These are phyloP conservation scores for Diaporthe sp. DNA, from an alignment of 2,329 filamentous ascomycete genomes.

Conservation along the genomic window DNA sequence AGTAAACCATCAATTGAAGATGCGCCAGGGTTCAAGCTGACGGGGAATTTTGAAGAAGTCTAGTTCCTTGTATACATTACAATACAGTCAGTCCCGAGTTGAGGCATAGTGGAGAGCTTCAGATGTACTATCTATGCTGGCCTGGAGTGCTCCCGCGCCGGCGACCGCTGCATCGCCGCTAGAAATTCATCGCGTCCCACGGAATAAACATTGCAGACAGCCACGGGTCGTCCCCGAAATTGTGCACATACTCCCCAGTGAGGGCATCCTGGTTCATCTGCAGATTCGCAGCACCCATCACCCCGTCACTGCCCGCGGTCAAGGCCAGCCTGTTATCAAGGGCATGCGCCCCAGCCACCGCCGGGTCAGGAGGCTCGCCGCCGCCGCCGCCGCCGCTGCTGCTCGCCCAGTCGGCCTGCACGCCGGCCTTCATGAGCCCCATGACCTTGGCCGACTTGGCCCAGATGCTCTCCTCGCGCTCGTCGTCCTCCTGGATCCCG, in stretches of 20 bases:
- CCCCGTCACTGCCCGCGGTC: background rate
- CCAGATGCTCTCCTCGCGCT: constrained; percentile 28
- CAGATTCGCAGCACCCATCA: constrained; percentile 16
- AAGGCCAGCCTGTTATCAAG: constrained; percentile 12
- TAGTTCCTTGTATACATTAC: background rate
- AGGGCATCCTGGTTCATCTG: constrained; percentile 27
- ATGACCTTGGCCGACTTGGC: constrained; percentile 13
- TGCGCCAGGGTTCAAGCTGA: too few species aligned
- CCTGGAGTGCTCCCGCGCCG: too few species aligned
- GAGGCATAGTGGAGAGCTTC: background rate
- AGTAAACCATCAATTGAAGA: too few species aligned
- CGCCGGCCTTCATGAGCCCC: constrained; percentile 6
- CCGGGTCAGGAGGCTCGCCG: constrained; percentile 7
- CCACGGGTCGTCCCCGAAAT: constrained; percentile 39
- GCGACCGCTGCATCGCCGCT: background rate
- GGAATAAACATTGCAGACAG: constrained; percentile 41
- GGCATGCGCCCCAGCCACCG: constrained; percentile 6
- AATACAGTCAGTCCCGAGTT: background rate
- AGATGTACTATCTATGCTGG: background rate
- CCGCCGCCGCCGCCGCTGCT: background rate
- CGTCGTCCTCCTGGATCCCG: constrained; percentile 34
- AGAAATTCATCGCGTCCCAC: constrained; percentile 41
- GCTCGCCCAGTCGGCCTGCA: constrained; percentile 18
- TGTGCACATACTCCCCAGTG: constrained; percentile 25
- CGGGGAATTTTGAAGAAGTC: background rate